Base-by-base conservation (phyloP, 768 basidiomycete species). In the Gloeopeniophorella convolvens region DNA sequence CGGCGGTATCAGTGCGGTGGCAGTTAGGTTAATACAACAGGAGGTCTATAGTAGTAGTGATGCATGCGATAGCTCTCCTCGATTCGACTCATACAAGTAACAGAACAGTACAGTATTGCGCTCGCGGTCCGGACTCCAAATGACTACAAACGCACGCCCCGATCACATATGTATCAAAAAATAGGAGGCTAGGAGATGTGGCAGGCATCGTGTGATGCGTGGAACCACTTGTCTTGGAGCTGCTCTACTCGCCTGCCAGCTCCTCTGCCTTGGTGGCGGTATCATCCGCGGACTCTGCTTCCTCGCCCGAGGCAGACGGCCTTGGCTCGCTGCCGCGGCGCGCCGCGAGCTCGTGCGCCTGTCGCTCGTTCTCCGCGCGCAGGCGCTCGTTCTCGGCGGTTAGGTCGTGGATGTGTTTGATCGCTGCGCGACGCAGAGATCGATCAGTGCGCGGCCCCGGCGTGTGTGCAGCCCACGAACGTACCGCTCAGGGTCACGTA, bases 381-480 rank as follows among this genome's bases (percentile, higher is more conserved):
- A 55, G 21, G 16, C 54, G 54, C 21, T 56, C 45, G 20, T 51
- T 43, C 24, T 50, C 55, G 30, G 54, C 34, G n/a, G 32, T 42
- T 1, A 56, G 54, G 11, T 47, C 47, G 18, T 16, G 46, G 16
- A 50, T 56, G 55, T 50, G 48, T 21, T 54, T 56, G 54, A 55
- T 51, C 18, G 54, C 54, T 55, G 50, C 12, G 41, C 20, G 41
- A 32, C 31, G 21, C 20, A 26, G 27, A 11, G 15, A 51, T 51
- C 43, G 44, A 44, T 45, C 49, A 45, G 28, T 7, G 23, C 10
- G 32, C 10, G 10, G 9, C 9, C 10, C n/a, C 32, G n/a, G n/a
- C 32, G n/a, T 33, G 10, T 9, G 32, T n/a, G 32, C 32, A 9
- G 32, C 32, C 9, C 32, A 33, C 32, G 32, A n/a, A 52, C 54